These are phyloP conservation scores for Acacia melanoxylon DNA, from an alignment of 306 rosid genomes.

Conservation along the genomic window DNA sequence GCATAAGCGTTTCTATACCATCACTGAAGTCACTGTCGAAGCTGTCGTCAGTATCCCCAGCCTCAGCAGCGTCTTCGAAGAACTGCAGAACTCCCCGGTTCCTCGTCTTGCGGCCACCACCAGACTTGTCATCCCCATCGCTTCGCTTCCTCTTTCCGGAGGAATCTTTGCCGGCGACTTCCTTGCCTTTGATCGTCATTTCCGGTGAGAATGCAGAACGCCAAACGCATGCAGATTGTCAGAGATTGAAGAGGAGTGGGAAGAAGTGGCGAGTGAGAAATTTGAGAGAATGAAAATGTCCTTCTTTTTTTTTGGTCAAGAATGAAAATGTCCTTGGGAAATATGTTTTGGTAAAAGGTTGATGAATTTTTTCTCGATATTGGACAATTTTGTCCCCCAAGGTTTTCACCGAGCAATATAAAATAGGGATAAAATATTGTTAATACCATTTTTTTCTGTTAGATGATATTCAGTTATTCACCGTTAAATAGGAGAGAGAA, in stretches of 20 bases:
- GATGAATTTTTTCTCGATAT: too few relatives aligned
- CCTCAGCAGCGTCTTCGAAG: constrained; percentile 62
- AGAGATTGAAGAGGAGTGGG: background rate
- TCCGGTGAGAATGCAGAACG: constrained; percentile 18
- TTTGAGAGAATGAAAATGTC: too few relatives aligned
- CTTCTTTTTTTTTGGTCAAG: too few relatives aligned
- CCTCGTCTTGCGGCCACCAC: constrained; percentile 48
- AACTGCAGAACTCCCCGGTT: constrained; percentile 64
- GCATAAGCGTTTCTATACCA: constrained; percentile 37
- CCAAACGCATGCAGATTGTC: constrained; percentile 31
- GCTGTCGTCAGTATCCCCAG: constrained; percentile 42
- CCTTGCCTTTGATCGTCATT: constrained; percentile 72
- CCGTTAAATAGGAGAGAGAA: too few relatives aligned
- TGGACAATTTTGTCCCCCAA: too few relatives aligned
- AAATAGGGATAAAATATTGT: too few relatives aligned
- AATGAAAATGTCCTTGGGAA: too few relatives aligned
- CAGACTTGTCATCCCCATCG: constrained; percentile 47
- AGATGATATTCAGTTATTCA: too few relatives aligned
- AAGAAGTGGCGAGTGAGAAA: too few relatives aligned
- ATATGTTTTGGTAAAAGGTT: too few relatives aligned
- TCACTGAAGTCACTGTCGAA: constrained; percentile 46
- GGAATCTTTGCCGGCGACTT: constrained; percentile 47
- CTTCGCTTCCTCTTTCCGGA: constrained; percentile 50
- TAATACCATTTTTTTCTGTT: too few relatives aligned
- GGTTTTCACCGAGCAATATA: too few relatives aligned